These are phyloP conservation scores for Ogataea saltuana DNA, from an alignment of 805 yeast species.

Conservation along the genomic window DNA sequence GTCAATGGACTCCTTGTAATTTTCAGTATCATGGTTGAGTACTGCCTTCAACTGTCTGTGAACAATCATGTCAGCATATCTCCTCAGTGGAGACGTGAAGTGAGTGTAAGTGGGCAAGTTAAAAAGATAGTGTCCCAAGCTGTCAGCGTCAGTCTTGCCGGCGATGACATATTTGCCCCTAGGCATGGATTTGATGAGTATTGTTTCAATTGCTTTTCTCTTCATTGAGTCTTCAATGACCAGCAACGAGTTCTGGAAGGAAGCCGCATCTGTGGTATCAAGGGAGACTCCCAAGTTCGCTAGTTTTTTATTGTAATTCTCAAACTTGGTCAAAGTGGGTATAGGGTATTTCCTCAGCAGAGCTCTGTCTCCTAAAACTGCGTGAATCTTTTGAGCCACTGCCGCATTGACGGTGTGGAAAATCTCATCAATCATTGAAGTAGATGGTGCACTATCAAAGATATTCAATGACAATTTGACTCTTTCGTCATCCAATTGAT, in stretches of 20 bases:
- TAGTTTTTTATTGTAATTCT: conserved; percentile 72
- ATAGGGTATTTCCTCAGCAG: conserved; percentile 84
- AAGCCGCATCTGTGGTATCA: conserved; percentile 72
- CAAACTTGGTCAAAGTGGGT: conserved; percentile 81
- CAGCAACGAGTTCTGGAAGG: conserved; percentile 71
- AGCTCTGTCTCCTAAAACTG: conserved; percentile 76
- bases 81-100: conserved; percentile 86
- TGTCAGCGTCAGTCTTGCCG: conserved; percentile 80
- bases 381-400: conserved; percentile 76
- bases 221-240: conserved; percentile 58
- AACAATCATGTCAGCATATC: conserved; percentile 90
- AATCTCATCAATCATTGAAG: conserved; percentile 69
- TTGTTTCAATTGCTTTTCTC: conserved; percentile 74
- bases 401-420: conserved; percentile 79
- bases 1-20: conserved; percentile 56
- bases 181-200: conserved; percentile 77
- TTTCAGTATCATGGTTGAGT: conserved; percentile 43
- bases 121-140: conserved; percentile 74
- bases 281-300: conserved; percentile 63
- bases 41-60: conserved; percentile 86
- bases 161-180: conserved; percentile 88
- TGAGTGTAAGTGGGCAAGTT: conserved; percentile 88
- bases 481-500: conserved; percentile 83
- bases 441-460: conserved; percentile 59
- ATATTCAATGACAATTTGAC: conserved; percentile 72